A percentile compares a stretch with the other conserved stretches of the same genome.
phyloP scores from a whole-genome alignment of 140 eudicot species.

The Anethum foeniculum region DNA sequence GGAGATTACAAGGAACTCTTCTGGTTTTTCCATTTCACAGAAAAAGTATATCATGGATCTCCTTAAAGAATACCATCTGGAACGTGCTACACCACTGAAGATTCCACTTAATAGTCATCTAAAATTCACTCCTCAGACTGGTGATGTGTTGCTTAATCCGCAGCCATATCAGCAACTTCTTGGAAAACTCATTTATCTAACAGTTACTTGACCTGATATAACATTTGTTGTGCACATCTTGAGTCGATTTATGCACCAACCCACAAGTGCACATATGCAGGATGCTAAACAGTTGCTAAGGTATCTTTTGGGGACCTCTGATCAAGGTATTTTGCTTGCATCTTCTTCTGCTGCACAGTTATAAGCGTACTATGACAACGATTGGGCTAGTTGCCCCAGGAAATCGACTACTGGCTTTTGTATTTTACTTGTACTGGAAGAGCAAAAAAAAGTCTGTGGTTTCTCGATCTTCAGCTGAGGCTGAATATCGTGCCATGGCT shows the following conservation, averaged over 20 bases:
- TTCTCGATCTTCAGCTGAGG: no score
- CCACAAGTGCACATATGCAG: background rate
- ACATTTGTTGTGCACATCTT: background rate
- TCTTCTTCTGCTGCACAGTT: background rate
- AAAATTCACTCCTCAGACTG: background rate
- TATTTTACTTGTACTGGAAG: no score
- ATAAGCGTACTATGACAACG: no score
- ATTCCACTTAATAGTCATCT: background rate
- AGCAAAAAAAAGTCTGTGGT: no score
- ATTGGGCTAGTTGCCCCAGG: no score
- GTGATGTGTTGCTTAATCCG: background rate
- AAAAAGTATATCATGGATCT: no score
- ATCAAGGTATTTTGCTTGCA: background rate
- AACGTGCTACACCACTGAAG: background rate
- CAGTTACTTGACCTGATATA: background rate
- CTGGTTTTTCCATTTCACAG: no score
- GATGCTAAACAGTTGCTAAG: background rate
- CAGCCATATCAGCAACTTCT: background rate
- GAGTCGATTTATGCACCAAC: background rate
- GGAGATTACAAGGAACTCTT: no score
- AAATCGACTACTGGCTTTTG: no score
- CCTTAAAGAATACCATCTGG: no score
- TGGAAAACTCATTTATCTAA: background rate
- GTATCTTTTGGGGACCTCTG: background rate
- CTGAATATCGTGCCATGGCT: no score